These are phyloP conservation scores for Diplodia seriata DNA, from an alignment of 2,329 filamentous ascomycete species.

Conservation along the genomic window DNA sequence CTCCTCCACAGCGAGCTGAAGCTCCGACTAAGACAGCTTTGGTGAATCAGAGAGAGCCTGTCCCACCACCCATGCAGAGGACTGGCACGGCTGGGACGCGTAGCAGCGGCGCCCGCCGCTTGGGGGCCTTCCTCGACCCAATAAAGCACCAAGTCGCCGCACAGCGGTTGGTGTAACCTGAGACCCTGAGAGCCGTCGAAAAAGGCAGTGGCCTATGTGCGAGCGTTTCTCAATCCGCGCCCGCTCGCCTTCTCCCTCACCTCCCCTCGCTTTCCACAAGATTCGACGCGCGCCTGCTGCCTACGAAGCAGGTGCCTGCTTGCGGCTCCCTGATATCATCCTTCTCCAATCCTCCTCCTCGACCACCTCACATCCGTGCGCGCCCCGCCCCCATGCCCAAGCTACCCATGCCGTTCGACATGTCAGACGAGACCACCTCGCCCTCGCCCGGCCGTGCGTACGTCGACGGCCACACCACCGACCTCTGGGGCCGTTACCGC, in stretches of 20 bases:
- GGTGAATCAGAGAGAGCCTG: not conserved
- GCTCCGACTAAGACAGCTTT: not conserved
- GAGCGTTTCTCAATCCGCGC: slow-evolving; percentile 10
- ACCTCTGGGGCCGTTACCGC: slow-evolving; percentile 44
- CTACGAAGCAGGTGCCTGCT: not conserved
- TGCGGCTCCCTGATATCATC: not conserved
- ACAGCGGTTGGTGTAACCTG: slow-evolving; percentile 17
- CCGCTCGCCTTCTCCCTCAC: slow-evolving; percentile 5
- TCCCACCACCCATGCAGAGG: too few species aligned
- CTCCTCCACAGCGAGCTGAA: not conserved
- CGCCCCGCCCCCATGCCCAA: slow-evolving; percentile 22
- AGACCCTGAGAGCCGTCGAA: slow-evolving; percentile 10
- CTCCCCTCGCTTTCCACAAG: not conserved
- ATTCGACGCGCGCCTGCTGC: slow-evolving; percentile 13
- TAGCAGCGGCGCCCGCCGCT: not conserved
- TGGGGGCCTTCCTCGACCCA: not conserved
- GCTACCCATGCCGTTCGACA: slow-evolving; percentile 14
- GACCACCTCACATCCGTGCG: not conserved
- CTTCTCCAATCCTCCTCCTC: not conserved
- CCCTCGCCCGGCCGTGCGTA: slow-evolving; percentile 13
- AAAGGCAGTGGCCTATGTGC: not conserved
- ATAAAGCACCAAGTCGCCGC: slow-evolving; percentile 4
- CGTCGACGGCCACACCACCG: slow-evolving; percentile 20
- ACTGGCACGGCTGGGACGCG: not conserved
- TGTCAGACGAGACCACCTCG: slow-evolving; percentile 21